A percentile compares a stretch with the other conserved stretches of the same genome.
These are phyloP conservation scores for Monilinia aucupariae DNA, from an alignment of 2,329 filamentous ascomycete genomes.

Conservation along the genomic window DNA sequence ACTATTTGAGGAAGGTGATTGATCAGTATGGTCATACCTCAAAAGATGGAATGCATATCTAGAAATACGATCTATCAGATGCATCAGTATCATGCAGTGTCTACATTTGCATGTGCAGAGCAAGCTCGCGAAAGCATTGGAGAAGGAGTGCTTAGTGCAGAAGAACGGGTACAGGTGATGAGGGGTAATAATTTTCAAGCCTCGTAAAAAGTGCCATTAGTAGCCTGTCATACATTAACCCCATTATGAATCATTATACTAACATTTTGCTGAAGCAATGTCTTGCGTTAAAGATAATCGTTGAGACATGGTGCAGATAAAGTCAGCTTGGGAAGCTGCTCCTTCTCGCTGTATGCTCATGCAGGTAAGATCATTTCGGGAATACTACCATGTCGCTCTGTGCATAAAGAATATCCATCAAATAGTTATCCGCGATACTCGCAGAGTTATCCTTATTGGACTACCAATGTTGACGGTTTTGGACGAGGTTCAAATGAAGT, in stretches of 20 bases:
- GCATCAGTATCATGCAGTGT: background rate
- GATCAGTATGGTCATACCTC: conserved; percentile 1
- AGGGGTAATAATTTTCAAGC: background rate
- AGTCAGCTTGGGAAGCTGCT: conserved; percentile 7
- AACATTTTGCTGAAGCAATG: background rate
- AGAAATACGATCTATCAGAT: conserved; percentile 17
- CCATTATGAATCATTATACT: background rate
- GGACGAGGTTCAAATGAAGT: background rate
- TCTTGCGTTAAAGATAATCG: background rate
- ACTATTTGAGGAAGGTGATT: conserved; percentile 7
- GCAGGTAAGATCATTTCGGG: conserved; percentile 14
- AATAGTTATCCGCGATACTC: conserved; percentile 10
- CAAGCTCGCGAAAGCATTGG: background rate
- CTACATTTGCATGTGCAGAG: conserved; percentile 13
- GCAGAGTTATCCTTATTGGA: conserved; percentile 5
- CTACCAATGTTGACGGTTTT: background rate
- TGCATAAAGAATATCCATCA: conserved; percentile 8
- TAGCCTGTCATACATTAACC: background rate
- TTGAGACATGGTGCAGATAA: conserved; percentile 11
- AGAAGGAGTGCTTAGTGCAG: background rate
- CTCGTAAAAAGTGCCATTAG: background rate
- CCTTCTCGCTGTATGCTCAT: conserved; percentile 7
- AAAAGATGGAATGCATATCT: conserved; percentile 2
- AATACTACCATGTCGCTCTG: conserved; percentile 15
- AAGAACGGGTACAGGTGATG: conserved; percentile 1